Conservation (phyloP, 2,329 filamentous ascomycete species). For the Magnaporthiopsis rhizophila region DNA sequence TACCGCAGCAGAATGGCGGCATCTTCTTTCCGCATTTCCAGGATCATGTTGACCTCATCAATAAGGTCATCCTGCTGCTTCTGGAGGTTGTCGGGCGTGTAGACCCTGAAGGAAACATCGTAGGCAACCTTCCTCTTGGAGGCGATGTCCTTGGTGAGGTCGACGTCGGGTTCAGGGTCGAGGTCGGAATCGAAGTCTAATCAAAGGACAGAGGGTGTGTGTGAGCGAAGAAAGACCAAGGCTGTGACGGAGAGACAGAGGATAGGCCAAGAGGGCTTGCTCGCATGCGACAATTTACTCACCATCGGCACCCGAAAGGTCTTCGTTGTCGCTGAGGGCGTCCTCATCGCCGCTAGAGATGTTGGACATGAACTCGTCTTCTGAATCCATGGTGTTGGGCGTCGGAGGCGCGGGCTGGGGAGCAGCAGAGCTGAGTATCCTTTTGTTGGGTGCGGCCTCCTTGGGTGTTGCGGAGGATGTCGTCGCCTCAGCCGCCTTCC, state of each 20-base stretch:
- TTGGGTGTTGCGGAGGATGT: constrained; percentile 30
- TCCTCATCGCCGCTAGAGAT: constrained; percentile 66
- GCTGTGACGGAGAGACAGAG: neutral
- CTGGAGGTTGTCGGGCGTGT: constrained; percentile 73
- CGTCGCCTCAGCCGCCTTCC: constrained; percentile 60
- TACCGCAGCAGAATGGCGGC: constrained; percentile 83
- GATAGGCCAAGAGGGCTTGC: neutral
- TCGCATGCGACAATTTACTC: constrained; percentile 12
- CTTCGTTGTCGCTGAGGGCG: constrained; percentile 67
- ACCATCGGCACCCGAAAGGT: constrained; percentile 47
- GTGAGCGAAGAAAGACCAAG: neutral
- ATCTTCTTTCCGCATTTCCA: constrained; percentile 82
- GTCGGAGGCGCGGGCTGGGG: constrained; percentile 45
- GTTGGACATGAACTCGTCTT: constrained; percentile 86
- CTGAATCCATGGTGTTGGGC: constrained; percentile 76
- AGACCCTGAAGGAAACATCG: constrained; percentile 78
- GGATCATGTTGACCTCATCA: constrained; percentile 81
- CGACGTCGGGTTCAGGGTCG: constrained; percentile 45
- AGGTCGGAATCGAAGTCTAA: constrained; percentile 41
- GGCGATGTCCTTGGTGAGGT: constrained; percentile 52
- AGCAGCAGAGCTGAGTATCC: constrained; percentile 45
- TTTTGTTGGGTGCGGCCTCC: constrained; percentile 41
- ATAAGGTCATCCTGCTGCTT: constrained; percentile 79
- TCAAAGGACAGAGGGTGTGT: constrained; percentile 9
- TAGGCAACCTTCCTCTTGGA: constrained; percentile 68